Conservation (phyloP, 1,284 basidiomycete genomes). For the Phaffia rhodozyma region DNA sequence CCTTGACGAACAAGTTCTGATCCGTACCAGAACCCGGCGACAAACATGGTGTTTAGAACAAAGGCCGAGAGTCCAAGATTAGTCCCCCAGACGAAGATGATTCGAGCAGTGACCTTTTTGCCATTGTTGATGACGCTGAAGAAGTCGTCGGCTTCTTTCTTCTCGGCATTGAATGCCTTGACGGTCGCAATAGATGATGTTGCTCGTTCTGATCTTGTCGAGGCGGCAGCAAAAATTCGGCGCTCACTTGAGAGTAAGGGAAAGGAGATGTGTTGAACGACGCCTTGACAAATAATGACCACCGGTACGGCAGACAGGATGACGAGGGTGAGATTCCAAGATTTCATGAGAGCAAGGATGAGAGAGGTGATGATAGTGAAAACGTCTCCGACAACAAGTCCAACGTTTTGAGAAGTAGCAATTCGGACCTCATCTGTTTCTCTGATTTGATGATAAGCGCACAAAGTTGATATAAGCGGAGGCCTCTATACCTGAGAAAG, state of each 20-base stretch:
- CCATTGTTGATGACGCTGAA: constrained; percentile 42
- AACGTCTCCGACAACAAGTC: constrained; percentile 64
- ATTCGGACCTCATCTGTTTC: constrained; percentile 89
- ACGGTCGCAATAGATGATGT: constrained; percentile 74
- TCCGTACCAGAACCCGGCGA: constrained; percentile 95
- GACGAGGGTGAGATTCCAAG: constrained; percentile 76
- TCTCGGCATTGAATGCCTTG: constrained; percentile 85
- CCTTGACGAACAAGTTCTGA: constrained; percentile 68
- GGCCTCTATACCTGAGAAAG: not conserved
- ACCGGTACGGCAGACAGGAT: constrained; percentile 83
- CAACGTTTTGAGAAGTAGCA: constrained; percentile 65
- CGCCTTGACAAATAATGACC: constrained; percentile 57
- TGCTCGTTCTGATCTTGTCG: constrained; percentile 67
- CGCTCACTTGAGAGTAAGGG: constrained; percentile 61
- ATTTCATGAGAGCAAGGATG: constrained; percentile 64
- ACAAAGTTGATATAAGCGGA: too few species aligned
- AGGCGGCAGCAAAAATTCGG: constrained; percentile 52
- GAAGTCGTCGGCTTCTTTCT: constrained; percentile 48
- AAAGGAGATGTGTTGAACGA: constrained; percentile 53
- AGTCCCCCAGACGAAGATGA: constrained; percentile 63
- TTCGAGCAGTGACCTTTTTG: constrained; percentile 36
- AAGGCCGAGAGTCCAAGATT: constrained; percentile 61
- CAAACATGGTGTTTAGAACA: constrained; percentile 80
- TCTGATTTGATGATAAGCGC: constrained; percentile 37
- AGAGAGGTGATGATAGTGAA: constrained; percentile 70